These are phyloP conservation scores for Diplosphaera chodatii DNA, from an alignment of 139 green algal genomes.

Conservation along the genomic window DNA sequence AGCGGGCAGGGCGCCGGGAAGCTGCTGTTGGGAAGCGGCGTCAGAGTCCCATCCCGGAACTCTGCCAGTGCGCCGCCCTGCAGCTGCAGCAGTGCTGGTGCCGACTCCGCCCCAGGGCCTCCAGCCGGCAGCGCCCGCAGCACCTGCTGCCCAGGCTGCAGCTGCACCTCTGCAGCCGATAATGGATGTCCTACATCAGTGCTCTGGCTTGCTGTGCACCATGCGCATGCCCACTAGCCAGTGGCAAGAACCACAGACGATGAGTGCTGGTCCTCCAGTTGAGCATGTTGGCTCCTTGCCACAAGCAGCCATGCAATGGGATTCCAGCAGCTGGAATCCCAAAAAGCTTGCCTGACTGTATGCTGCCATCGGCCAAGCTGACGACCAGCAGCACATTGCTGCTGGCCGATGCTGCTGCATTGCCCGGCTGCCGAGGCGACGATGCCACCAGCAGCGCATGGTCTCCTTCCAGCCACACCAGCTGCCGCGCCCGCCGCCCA, in stretches of 20 bases:
- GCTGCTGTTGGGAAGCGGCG: neutral
- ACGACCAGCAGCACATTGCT: neutral
- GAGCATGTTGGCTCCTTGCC: too few species aligned
- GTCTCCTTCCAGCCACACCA: constrained; percentile 1
- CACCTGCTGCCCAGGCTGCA: neutral
- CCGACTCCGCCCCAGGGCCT: neutral
- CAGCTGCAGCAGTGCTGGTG: constrained; percentile 1
- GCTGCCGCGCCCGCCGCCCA: neutral
- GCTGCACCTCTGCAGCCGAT: neutral
- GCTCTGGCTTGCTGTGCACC: too few species aligned
- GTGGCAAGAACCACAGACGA: too few species aligned
- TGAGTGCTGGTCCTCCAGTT: too few species aligned
- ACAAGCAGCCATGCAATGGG: too few species aligned
- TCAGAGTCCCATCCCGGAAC: neutral
- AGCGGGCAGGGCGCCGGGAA: constrained; percentile 11
- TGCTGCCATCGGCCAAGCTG: neutral
- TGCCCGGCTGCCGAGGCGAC: neutral
- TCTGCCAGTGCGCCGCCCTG: constrained; percentile 6
- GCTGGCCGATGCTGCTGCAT: neutral
- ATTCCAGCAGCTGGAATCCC: too few species aligned
- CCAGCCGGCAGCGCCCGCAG: neutral
- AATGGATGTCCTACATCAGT: too few species aligned
- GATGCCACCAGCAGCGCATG: constrained; percentile 4
- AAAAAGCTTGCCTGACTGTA: neutral
- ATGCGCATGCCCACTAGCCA: too few species aligned